Percentiles rank a stretch among this genome's conserved stretches.
These are phyloP conservation scores for Mortierella sp. DNA, from an alignment of 371 early-diverging fungal genomes.

Conservation along the genomic window DNA sequence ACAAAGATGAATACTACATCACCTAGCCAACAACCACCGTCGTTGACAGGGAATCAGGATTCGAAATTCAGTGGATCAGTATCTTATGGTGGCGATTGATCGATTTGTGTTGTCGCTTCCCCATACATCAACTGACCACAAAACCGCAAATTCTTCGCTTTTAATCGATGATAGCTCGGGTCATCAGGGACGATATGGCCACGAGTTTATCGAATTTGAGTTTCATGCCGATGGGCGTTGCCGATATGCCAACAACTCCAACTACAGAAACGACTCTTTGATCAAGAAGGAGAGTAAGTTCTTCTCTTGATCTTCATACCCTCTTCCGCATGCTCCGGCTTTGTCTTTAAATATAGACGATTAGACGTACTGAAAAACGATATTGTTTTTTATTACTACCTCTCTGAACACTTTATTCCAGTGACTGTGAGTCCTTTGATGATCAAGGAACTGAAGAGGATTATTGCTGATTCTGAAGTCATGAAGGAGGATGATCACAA, in stretches of 20 bases:
- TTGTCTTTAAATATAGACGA: no score
- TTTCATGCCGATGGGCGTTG: constrained; percentile 90
- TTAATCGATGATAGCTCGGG: constrained; percentile 74
- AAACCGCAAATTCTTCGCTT: not conserved
- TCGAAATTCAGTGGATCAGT: no score
- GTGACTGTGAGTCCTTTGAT: constrained; percentile 85
- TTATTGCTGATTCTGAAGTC: constrained; percentile 90
- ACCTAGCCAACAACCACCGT: no score
- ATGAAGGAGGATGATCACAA: constrained; percentile 93
- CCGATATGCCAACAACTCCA: constrained; percentile 97
- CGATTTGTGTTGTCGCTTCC: no score
- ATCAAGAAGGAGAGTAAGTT: constrained; percentile 91
- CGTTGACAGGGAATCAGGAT: not conserved
- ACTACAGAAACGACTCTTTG: constrained; percentile 96
- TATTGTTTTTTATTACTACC: not conserved
- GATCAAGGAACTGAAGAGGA: constrained; percentile 87
- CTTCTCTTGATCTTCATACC: not conserved
- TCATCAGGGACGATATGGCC: constrained; percentile 94
- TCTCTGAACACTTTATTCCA: constrained; percentile 41
- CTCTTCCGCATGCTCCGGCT: no score
- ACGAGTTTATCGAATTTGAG: constrained; percentile 98
- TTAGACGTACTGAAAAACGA: no score
- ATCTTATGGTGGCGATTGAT: no score
- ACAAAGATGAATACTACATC: no score
- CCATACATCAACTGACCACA: not conserved